phyloP scores from a whole-genome alignment of 2,329 filamentous ascomycete genomes.

The Niveomyces coronatus region DNA sequence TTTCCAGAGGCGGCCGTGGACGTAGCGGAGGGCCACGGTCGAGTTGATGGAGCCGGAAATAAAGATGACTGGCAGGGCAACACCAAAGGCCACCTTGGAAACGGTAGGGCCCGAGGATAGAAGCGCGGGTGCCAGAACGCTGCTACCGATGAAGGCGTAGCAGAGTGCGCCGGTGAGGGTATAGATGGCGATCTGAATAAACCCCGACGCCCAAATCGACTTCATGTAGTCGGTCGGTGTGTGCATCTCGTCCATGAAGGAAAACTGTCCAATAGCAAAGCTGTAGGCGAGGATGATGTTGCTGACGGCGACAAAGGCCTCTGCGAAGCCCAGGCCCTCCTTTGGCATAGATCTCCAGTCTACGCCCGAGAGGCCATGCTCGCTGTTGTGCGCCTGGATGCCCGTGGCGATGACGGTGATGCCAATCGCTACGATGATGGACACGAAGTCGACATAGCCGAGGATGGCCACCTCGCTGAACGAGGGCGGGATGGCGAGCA shows the following conservation, averaged over 20 bases:
- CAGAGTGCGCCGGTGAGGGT: constrained; percentile 52
- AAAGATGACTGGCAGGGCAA: constrained; percentile 57
- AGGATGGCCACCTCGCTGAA: constrained; percentile 30
- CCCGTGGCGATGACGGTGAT: constrained; percentile 54
- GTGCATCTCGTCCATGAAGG: constrained; percentile 34
- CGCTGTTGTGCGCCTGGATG: constrained; percentile 20
- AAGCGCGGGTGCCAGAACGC: constrained; percentile 52
- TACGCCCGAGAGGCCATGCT: constrained; percentile 6
- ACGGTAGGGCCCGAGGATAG: constrained; percentile 45
- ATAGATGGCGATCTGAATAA: constrained; percentile 49
- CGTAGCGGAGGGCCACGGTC: constrained; percentile 26
- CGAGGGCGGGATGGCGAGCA: constrained; percentile 28
- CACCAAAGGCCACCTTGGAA: constrained; percentile 52
- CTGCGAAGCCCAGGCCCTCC: constrained; percentile 30
- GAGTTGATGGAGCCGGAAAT: constrained; percentile 56
- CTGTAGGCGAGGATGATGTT: constrained; percentile 59
- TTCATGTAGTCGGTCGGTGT: constrained; percentile 28
- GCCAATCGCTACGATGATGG: constrained; percentile 48
- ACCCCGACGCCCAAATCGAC: constrained; percentile 47
- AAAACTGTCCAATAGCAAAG: constrained; percentile 30
- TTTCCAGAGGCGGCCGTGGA: constrained; percentile 26
- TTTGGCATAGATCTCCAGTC: constrained; percentile 27
- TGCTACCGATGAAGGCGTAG: constrained; percentile 52
- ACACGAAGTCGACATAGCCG: constrained; percentile 40
- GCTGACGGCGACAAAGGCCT: constrained; percentile 45